Evolutionary conservation across 2,329 filamentous ascomycete species (phyloP).

Genomic region (Helicocarpus griseus): DNA sequence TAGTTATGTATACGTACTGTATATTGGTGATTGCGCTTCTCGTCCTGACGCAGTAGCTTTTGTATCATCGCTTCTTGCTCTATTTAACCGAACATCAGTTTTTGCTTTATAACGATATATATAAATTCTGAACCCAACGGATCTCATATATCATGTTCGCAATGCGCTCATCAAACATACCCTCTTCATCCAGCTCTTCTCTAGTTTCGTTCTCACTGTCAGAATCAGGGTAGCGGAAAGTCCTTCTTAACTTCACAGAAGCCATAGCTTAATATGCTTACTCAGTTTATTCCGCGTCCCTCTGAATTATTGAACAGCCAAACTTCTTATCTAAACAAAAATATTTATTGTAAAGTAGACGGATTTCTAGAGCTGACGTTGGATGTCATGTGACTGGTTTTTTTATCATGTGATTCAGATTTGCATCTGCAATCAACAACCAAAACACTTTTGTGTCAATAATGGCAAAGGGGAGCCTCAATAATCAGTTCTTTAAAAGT

Average conservation of each 20-base stretch:
- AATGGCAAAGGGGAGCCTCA: not conserved
- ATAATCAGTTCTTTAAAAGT: not conserved
- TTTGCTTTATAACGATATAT: conserved; percentile 4
- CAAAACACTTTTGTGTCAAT: no score
- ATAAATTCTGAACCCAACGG: not conserved
- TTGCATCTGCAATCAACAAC: no score
- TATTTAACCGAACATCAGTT: conserved; percentile 14
- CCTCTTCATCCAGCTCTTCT: conserved; percentile 66
- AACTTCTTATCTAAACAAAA: no score
- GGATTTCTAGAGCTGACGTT: not conserved
- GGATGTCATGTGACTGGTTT: not conserved
- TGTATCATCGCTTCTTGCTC: conserved; percentile 35
- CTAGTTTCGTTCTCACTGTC: conserved; percentile 45
- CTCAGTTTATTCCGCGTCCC: no score
- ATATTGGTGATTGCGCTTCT: conserved; percentile 31
- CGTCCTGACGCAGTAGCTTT: conserved; percentile 26
- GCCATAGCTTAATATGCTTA: conserved; percentile 4
- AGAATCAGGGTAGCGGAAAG: conserved; percentile 65
- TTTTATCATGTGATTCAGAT: not conserved
- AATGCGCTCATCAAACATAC: conserved; percentile 33
- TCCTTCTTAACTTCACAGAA: conserved; percentile 60
- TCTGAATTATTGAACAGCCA: no score
- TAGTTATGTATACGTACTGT: conserved; percentile 24
- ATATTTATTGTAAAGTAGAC: no score
- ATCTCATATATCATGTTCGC: not conserved